Evolutionary conservation across 208 protist genomes (phyloP).

Genomic region (Acanthamoeba healyi): DNA sequence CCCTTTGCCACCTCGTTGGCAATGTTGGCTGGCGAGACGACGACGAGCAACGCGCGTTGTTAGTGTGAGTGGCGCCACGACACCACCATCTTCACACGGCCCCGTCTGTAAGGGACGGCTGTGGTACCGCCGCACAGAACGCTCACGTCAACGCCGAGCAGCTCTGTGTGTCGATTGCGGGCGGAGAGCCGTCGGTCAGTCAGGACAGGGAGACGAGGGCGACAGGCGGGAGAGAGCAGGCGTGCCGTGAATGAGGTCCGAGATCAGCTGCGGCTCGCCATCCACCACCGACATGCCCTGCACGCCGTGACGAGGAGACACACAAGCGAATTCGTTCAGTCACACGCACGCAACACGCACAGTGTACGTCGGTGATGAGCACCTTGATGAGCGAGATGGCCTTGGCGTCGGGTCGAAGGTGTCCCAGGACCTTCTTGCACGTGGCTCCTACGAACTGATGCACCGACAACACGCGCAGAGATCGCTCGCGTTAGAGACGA

Average conservation of each 20-base stretch:
- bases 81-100: too few species aligned
- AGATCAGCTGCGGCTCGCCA: constrained; percentile 45
- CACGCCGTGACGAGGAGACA: background rate
- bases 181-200: background rate
- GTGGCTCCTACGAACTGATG: constrained; percentile 77
- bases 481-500: background rate
- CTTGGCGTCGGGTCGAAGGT: constrained; percentile 23
- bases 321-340: background rate
- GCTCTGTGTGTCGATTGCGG: background rate
- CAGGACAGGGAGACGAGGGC: background rate
- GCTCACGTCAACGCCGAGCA: constrained; percentile 6
- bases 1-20: constrained; percentile 88
- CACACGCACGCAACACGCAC: background rate
- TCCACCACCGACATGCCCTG: constrained; percentile 80
- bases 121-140: constrained; percentile 67
- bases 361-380: background rate
- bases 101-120: constrained; percentile 66
- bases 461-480: too few species aligned
- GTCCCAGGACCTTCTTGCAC: constrained; percentile 73
- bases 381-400: constrained; percentile 90
- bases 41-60: constrained; percentile 74
- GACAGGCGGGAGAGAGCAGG: background rate
- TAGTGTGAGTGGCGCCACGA: too few species aligned
- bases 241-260: constrained; percentile 44
- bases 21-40: constrained; percentile 87